A percentile compares a stretch with the other conserved stretches of the same genome.
These are phyloP conservation scores for Rhododendron williamsianum DNA, from an alignment of 148 eudicot species.

Conservation along the genomic window DNA sequence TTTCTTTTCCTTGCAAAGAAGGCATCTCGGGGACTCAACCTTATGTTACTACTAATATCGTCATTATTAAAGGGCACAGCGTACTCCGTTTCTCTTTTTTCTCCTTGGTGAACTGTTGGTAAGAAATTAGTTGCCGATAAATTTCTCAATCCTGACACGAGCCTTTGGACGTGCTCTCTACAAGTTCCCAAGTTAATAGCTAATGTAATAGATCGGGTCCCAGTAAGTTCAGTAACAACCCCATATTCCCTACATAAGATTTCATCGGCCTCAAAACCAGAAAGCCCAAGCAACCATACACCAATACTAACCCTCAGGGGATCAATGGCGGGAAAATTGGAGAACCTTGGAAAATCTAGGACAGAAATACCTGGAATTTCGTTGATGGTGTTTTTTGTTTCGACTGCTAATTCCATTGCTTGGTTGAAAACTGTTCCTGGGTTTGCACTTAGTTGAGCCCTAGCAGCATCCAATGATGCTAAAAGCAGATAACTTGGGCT, in stretches of 20 bases:
- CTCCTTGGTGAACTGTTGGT: neutral
- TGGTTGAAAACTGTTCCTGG: constrained; percentile 31
- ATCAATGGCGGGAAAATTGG: constrained; percentile 39
- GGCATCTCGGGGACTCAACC: constrained; percentile 67
- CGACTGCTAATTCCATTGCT: constrained; percentile 40
- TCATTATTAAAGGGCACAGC: neutral
- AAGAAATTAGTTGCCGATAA: constrained; percentile 28
- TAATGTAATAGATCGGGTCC: constrained; percentile 48
- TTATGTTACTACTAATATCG: constrained; percentile 31
- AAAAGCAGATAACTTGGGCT: constrained; percentile 72
- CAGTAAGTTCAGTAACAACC: constrained; percentile 55
- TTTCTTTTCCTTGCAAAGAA: constrained; percentile 55
- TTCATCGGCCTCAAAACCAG: constrained; percentile 66
- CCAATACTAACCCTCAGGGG: constrained; percentile 59
- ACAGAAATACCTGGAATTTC: constrained; percentile 49
- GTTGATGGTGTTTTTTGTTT: constrained; percentile 33
- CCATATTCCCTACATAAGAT: constrained; percentile 42
- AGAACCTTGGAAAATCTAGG: constrained; percentile 25
- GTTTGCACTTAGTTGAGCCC: constrained; percentile 43
- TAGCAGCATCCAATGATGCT: constrained; percentile 75
- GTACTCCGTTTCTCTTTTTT: neutral
- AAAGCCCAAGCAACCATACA: constrained; percentile 38
- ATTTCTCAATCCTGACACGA: constrained; percentile 49
- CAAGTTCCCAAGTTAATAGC: constrained; percentile 60
- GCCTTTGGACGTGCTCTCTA: constrained; percentile 49